Conservation (phyloP, 2,329 filamentous ascomycete species). For the Aspergillus felis region DNA sequence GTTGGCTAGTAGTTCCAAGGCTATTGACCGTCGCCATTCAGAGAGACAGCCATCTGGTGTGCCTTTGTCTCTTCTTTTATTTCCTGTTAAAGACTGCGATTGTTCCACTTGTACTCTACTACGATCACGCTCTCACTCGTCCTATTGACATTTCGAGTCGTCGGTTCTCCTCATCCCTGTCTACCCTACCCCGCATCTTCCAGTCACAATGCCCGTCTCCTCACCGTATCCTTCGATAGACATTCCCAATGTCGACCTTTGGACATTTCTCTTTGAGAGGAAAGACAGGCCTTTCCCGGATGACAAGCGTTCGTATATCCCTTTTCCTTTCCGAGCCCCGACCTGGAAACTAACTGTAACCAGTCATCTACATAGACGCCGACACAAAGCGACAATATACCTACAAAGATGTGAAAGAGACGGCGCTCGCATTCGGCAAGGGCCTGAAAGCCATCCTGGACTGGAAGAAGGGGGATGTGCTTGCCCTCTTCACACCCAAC, state of each 20-base stretch:
- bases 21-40: not conserved
- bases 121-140: not conserved
- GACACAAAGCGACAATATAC: slow-evolving; percentile 68
- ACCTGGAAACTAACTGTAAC: slow-evolving; percentile 7
- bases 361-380: slow-evolving; percentile 77
- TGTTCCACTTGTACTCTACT: not conserved
- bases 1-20: not conserved
- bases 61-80: not conserved
- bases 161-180: not conserved
- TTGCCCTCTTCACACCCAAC: slow-evolving; percentile 81
- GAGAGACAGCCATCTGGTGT: not conserved
- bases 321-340: not conserved
- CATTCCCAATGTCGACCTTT: slow-evolving; percentile 73
- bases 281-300: slow-evolving; percentile 64
- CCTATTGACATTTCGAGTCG: not conserved
- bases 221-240: slow-evolving; percentile 62
- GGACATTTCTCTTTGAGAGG: slow-evolving; percentile 71
- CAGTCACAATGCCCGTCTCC: slow-evolving; percentile 61
- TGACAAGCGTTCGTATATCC: slow-evolving; percentile 59
- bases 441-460: slow-evolving; percentile 70
- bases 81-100: not conserved
- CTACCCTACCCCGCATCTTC: slow-evolving; percentile 13
- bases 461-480: slow-evolving; percentile 79
- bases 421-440: slow-evolving; percentile 72
- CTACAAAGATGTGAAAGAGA: slow-evolving; percentile 61